Conservation (phyloP, 768 basidiomycete genomes). For the Naganishia vaughanmartiniae region DNA sequence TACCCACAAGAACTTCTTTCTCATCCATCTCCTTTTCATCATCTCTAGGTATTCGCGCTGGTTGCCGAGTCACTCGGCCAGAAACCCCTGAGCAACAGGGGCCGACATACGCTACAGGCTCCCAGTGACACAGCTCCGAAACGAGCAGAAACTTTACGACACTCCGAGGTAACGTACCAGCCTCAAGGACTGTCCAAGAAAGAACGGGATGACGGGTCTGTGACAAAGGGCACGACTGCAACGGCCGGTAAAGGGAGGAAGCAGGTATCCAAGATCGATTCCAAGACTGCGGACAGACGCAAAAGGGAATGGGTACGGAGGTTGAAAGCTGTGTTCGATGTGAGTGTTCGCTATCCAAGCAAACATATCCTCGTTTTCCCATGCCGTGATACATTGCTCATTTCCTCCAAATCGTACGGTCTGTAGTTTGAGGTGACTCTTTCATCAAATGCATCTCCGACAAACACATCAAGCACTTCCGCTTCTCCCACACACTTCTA, state of each 20-base stretch:
- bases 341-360: neutral
- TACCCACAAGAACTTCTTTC: neutral
- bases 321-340: slow-evolving; percentile 4
- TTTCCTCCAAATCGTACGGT: no score
- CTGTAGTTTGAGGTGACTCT: slow-evolving; percentile 7
- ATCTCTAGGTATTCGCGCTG: slow-evolving; percentile 9
- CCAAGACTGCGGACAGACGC: neutral
- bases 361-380: neutral
- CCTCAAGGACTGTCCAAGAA: neutral
- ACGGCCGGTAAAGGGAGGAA: neutral
- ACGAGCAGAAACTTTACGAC: neutral
- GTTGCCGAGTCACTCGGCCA: slow-evolving; percentile 18
- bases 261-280: neutral
- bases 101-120: neutral
- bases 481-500: slow-evolving; percentile 8
- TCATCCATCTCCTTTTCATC: neutral
- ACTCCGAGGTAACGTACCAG: slow-evolving; percentile 3
- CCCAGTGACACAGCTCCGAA: neutral
- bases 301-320: slow-evolving; percentile 7
- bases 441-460: neutral
- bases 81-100: neutral
- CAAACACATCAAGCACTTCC: neutral
- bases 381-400: neutral
- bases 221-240: neutral
- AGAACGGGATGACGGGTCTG: neutral